Base-by-base conservation (phyloP, 768 basidiomycete species). In the Tricholoma flavovirens region DNA sequence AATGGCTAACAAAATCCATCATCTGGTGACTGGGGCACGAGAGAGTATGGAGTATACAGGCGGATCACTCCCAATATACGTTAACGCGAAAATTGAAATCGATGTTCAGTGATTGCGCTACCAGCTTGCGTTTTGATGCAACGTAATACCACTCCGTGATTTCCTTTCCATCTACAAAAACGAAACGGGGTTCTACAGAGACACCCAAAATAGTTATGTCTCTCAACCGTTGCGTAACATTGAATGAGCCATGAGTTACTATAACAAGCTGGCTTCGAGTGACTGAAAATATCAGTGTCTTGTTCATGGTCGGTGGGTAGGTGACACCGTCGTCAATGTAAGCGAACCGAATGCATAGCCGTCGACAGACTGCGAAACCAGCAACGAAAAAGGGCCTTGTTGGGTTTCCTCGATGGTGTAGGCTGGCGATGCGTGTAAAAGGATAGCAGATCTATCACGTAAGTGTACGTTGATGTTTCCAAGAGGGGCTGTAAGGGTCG, bases 401-500 rank as follows among this genome's bases (percentile, higher is more conserved):
- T 79, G 76, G 0, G 88, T 89, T 66, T 87, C 86, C 53, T 79
- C 76, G 59, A 82, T 77, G 1, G 87, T 91, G 67, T 89, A 88
- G 1, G 69, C 83, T 8, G 88, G 86, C 52, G 75, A 58, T 9
- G 78, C 70, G 64, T 90, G 82, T 38, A 88, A 66, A 17, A 90
- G 77, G 10, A 91, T 66, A 29, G 82, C 82, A 15, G 85, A 76
- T 22, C 83, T 82, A 55, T 84, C 82, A n/a, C 88, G 81, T 56
- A 91, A 68, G 64, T 90, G 87, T 22, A 90, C 83, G 57, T 85
- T 85, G 69, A 91, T 90, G 63, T 88, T 83, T 15, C 83, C 77
- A 2, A 91, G 80, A 3, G 88, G 87, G 2, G 86, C 86, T n/a
- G 71, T 64, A 48, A 90, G 73, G 4, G 81, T 82, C 0, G 76